Base-by-base conservation (phyloP, 331 rosid genomes). In the Quercus phellos region DNA sequence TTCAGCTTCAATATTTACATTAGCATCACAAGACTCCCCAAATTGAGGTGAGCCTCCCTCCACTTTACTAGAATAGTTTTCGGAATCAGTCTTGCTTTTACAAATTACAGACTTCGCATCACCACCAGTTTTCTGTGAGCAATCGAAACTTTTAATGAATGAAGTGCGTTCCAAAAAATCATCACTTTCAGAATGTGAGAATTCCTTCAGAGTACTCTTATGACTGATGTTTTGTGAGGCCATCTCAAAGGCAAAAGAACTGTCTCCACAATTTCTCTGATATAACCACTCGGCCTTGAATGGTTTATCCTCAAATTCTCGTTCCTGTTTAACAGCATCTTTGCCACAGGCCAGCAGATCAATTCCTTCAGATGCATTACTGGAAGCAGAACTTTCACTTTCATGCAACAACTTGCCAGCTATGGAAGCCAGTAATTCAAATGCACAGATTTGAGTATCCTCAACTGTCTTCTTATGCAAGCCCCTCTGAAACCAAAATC, bases 361-460 rank as follows among this genome's bases (percentile, higher is more conserved):
- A 81, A 80, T 89, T 85, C 87, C 93, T 86, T 82, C 90, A 9
- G 94, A 88, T 19, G 91, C 94, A 77, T 92, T 86, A 85, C 97
- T 94, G 59, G 89, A 92, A 21, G 93, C 85, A n/a, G 96, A 88
- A 80, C 97, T 89, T 85, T 88, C 95, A 53, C 89, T 80, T 90
- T 94, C 98, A 85, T 73, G 84, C 92, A 94, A 85, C 73, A 94
- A 87, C 89, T 92, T 85, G 64, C 97, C 97, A 42, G 99, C 99
- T 82, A 94, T 80, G 78, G 97, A 87, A 78, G 97, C 97, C 84
- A 94, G 75, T 55, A 94, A 77, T 82, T 94, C 99, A 79, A 94
- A 83, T 42, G 97, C 96, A 81, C 91, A 89, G 73, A 79, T 81
- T 77, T 78, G 84, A 74, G 84, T 88, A 54, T 90, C 89, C 42